Percentiles rank a stretch among this genome's conserved stretches.
phyloP scores from a whole-genome alignment of 768 basidiomycete species.

The Boletus coccyginus region DNA sequence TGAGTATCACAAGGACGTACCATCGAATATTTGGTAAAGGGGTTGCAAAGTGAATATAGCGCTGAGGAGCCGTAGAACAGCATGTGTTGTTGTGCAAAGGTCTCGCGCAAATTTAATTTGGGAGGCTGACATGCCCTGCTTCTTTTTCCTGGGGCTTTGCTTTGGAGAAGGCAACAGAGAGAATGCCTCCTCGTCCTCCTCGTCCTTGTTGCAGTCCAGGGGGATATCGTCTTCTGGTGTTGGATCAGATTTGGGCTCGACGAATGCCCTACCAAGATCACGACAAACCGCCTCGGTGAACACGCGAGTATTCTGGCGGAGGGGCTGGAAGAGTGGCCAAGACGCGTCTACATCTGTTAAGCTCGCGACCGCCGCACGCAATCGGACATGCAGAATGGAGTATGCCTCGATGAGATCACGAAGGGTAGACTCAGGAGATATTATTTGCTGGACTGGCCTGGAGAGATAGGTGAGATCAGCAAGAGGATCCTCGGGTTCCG shows the following conservation, averaged over 20 bases:
- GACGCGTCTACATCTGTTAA: constrained; percentile 56
- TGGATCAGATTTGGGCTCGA: constrained; percentile 45
- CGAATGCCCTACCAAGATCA: constrained; percentile 63
- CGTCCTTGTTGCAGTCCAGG: constrained; percentile 23
- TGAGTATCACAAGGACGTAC: constrained; percentile 37
- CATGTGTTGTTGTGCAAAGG: constrained; percentile 69
- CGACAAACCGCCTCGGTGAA: constrained; percentile 62
- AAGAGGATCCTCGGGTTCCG: constrained; percentile 73
- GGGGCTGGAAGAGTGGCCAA: constrained; percentile 71
- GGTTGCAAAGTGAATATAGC: constrained; percentile 60
- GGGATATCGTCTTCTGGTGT: constrained; percentile 20
- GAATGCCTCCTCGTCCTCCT: constrained; percentile 26
- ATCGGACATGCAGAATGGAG: constrained; percentile 61
- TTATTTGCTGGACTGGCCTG: constrained; percentile 60
- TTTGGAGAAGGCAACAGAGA: constrained; percentile 63
- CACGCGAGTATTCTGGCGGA: constrained; percentile 49
- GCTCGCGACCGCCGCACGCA: constrained; percentile 44
- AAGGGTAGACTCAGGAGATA: constrained; percentile 46
- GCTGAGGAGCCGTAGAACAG: constrained; percentile 63
- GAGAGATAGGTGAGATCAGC: constrained; percentile 61
- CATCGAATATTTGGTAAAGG: constrained; percentile 56
- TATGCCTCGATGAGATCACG: constrained; percentile 72
- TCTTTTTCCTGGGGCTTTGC: constrained; percentile 54
- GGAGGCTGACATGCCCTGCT: constrained; percentile 70
- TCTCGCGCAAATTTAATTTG: constrained; percentile 80